Base-by-base conservation (phyloP, 805 yeast species). In the Ogataea kodamae region DNA sequence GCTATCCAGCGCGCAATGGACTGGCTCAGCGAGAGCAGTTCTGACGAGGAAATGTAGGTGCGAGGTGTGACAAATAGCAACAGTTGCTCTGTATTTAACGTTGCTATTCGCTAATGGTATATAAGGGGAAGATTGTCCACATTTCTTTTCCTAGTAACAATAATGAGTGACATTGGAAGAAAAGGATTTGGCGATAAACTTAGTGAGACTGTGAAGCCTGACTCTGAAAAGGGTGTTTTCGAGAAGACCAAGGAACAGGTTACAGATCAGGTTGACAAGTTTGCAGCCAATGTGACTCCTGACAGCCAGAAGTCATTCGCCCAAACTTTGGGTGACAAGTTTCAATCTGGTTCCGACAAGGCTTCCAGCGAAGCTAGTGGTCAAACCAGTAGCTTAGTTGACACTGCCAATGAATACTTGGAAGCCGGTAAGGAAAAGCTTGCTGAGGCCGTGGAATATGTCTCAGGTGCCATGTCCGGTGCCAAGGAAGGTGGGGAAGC, bases 1-100 rank as follows among this genome's bases (percentile, higher is more conserved):
- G 97, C 95, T 2, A 76, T 89, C 13, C 78, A 75, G 50, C 72
- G 94, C 50, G 81, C 95, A 18, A 72, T 64, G 42, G 89, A 87
- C 27, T 89, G 97, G 97, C 65, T 83, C 40, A 54, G 52, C 9
- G 44, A 42, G 6, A 45, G 30, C 13, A 47, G 40, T 15, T 28
- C 28, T 5, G 38, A 36, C 5, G 42, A 34, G 18, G 8, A 30
- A n/a, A n/a, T n/a, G n/a, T n/a, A n/a, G n/a, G n/a, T n/a, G n/a
- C 6, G 9, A 21, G 21, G 20, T 16, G 34, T 16, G n/a, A 18
- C 9, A 20, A 11, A 9, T 17, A 25, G 30, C 33, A 25, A 29
- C 11, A n/a, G 25, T 35, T 35, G 38, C 38, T 35, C n/a, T 18
- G 18, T 6, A 10, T 4, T n/a, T 15, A 17, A n/a, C 30, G 10